Evolutionary conservation across 768 basidiomycete genomes (phyloP), one percentile per base, ranked within the genome.

Genomic region (Trametes cubensis): DNA sequence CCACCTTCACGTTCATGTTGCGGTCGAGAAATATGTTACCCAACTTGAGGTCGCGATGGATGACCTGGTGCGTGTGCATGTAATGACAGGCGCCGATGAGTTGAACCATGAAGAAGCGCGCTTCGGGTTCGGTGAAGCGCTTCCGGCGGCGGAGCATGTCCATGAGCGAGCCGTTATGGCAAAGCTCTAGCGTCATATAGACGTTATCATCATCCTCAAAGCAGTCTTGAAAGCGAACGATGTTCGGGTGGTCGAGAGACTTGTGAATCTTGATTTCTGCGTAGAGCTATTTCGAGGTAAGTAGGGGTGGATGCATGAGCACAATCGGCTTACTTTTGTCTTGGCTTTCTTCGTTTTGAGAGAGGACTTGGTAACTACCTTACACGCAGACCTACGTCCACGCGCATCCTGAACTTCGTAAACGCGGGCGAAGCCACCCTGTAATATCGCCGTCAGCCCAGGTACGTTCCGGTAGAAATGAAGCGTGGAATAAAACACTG

Each of bases 181-280:
- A 98, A 6, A 98, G 82, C 71, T 97, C 96, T 53, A 99, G 86
- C 13, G 89, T 89, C 90, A 99, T 96, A 77, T 98, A 99, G 23
- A 99, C 96, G 73, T 98, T 95, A 56, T 92, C 88, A 13, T 86
- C 83, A 69, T 97, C 96, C 74, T 99, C 95, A 70, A 98, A 98
- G 75, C 95, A 96, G 66, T 97, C 94, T 54, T 88, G 81, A 74
- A 98, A 98, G 13, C 78, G 76, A 54, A 98, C 95, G 64, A 99
- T 93, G 74, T 99, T 95, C 18, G 94, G 92, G 68, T 98, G 96
- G 25, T 85, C 76, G 49, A 99, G 83, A 15, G 92, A 88, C 62
- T 89, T 87, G 75, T 99, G 96, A 50, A 99, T 94, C 80, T 96
- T 97, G 70, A 99, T 99, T 81, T 99, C 96, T 62, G 96, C 95